Evolutionary conservation across 2,329 filamentous ascomycete species (phyloP), one percentile per base, ranked within the genome.

Genomic region (Gaeumannomyces tritici): DNA sequence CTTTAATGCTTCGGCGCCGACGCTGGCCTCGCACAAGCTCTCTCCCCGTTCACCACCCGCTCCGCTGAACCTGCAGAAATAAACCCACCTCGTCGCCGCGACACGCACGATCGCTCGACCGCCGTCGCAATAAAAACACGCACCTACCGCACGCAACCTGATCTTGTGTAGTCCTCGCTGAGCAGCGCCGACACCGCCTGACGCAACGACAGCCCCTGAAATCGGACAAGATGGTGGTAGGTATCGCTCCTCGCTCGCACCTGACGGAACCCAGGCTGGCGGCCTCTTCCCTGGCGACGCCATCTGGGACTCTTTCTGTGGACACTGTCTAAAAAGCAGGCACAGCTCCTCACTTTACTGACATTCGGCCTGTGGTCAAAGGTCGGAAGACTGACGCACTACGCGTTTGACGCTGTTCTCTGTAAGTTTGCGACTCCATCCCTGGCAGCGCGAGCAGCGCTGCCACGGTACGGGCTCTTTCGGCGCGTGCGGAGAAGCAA

Each of bases 351-450:
- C 79, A 81, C 86, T 78, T 80, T 86, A 76, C 84, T 87, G 80
- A 86, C 84, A 74, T 82, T 89, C 78, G 85, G 83, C 75, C 78
- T 87, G 69, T 85, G 79, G 82, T 81, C 79, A 78, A 88, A 97
- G 93, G 83, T 98, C 78, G 93, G 93, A 81, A 88, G 89, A 77
- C 79, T 98, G 72, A 90, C 90, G 74, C 93, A 98, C 80, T 96
- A 96, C 80, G 91, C 92, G 72, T 93, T 98, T 76, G 93, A 98
- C 78, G 93, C 93, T 67, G 91, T 98, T 69, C 86, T 98, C 70
- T 81, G 91, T 95, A 85, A 70, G 89, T 81, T 56, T 3, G 58
- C 35, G 8, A 51, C 28, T 31, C 13, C 59, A 58, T 58, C 62
- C 55, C 8, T 18, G 18, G 35, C 26, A 27, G 31, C 55, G 56